Conservation (phyloP, 2,329 filamentous ascomycete genomes). For the Calcarisporium arbuscula region DNA sequence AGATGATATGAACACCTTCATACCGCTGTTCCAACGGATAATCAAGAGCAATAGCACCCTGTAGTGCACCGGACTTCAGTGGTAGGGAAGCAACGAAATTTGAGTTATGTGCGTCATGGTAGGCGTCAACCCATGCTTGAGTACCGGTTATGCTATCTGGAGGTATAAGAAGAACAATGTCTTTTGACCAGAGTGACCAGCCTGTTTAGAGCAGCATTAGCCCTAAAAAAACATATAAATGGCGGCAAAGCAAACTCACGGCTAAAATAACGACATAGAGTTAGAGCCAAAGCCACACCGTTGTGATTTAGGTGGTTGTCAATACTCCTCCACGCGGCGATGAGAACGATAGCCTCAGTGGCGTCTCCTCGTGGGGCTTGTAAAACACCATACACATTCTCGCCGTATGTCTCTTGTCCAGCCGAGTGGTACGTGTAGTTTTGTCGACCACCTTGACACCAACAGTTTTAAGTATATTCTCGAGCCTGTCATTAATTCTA, state of each 20-base stretch:
- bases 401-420: conserved; percentile 65
- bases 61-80: conserved; percentile 86
- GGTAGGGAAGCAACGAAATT: conserved; percentile 67
- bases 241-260: conserved; percentile 35
- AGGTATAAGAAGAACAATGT: conserved; percentile 87
- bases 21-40: conserved; percentile 82
- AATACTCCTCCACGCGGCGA: conserved; percentile 82
- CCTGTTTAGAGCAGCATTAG: conserved; percentile 40
- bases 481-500: conserved; percentile 64
- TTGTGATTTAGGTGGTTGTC: conserved; percentile 75
- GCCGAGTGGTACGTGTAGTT: conserved; percentile 80
- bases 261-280: conserved; percentile 90
- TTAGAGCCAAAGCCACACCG: conserved; percentile 79
- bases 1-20: conserved; percentile 82
- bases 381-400: conserved; percentile 91
- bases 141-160: conserved; percentile 85
- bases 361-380: conserved; percentile 93
- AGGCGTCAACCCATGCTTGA: conserved; percentile 96
- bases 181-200: conserved; percentile 98
- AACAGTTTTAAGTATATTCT: conserved; percentile 66
- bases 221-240: not conserved
- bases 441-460: conserved; percentile 83
- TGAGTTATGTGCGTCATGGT: conserved; percentile 81
- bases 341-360: conserved; percentile 90
- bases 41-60: conserved; percentile 89